Evolutionary conservation across 805 yeast species (phyloP).

Genomic region (Yarrowia divulgata): DNA sequence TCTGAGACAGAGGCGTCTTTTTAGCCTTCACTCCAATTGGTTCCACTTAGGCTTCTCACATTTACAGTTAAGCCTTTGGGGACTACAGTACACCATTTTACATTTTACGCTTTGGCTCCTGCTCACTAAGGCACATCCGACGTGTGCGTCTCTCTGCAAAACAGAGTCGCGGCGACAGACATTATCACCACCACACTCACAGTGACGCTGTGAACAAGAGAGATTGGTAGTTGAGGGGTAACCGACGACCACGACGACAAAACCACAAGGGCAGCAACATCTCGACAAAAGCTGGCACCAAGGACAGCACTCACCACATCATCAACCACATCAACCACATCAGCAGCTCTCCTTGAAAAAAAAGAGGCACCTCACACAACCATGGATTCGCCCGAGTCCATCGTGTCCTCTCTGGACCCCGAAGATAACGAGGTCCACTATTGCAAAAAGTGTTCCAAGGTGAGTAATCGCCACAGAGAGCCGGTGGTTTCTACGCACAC

Average conservation of each 20-base stretch:
- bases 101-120: constrained; percentile 13
- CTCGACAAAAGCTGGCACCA: too few species aligned
- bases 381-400: constrained; percentile 39
- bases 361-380: not conserved
- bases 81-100: constrained; percentile 9
- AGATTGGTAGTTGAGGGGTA: too few species aligned
- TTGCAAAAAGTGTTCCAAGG: constrained; percentile 46
- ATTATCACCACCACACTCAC: not conserved
- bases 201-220: too few species aligned
- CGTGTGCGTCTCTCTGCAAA: constrained; percentile 3
- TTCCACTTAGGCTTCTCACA: constrained; percentile 14
- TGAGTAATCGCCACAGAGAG: constrained; percentile 16
- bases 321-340: too few species aligned
- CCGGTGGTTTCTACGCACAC: too few species aligned
- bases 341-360: too few species aligned
- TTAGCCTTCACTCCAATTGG: constrained; percentile 31
- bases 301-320: too few species aligned
- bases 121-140: constrained; percentile 28
- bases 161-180: constrained; percentile 4
- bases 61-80: constrained; percentile 24
- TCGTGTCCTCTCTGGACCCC: constrained; percentile 36
- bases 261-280: not conserved
- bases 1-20: constrained; percentile 37
- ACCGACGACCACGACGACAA: not conserved
- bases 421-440: constrained; percentile 45